Evolutionary conservation across 257 asterid species (phyloP), one percentile per base, ranked within the genome.

Genomic region (Schizonepeta tenuifolia): DNA sequence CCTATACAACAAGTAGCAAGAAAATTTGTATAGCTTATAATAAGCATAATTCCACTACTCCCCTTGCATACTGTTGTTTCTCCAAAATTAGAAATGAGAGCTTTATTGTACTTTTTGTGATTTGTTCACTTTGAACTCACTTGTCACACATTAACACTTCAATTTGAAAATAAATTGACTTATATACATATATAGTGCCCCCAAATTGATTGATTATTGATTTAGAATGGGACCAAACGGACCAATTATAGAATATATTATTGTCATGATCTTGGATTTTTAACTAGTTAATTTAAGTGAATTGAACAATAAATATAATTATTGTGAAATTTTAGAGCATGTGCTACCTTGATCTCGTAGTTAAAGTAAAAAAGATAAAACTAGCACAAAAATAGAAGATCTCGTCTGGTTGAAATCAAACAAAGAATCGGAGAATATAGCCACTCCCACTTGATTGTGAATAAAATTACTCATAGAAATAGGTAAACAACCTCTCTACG

Each of bases 71-170:
- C 28, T 15, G 28, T 69, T 81, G 85, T 74, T 77, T 74, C 78
- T 73, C 77, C 41, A 66, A 56, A 65, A 15, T 51, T 73, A 65
- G 79, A 33, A 81, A 70, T 69, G n/a, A 20, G 21, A 3, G 35
- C 20, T 38, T 38, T 47, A 62, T n/a, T 46, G 55, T 76, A 69
- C 82, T 72, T 66, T 43, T 66, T 46, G 47, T 54, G 50, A 55
- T 46, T 65, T 57, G 21, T 64, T 74, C 79, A 66, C 70, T 63
- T 73, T 64, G 63, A 73, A 81, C 75, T 75, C 75, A 70, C 79
- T 54, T 57, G 60, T 55, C 77, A 69, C 74, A 44, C 54, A 53
- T 35, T 41, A 62, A 49, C 40, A 41, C 58, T 47, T 31, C 7
- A 47, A 28, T 21, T 17, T 33, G 18, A 20, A 69, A 35, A 17